Conservation (phyloP, 805 yeast species). For the Phaffomyces antillensis region DNA sequence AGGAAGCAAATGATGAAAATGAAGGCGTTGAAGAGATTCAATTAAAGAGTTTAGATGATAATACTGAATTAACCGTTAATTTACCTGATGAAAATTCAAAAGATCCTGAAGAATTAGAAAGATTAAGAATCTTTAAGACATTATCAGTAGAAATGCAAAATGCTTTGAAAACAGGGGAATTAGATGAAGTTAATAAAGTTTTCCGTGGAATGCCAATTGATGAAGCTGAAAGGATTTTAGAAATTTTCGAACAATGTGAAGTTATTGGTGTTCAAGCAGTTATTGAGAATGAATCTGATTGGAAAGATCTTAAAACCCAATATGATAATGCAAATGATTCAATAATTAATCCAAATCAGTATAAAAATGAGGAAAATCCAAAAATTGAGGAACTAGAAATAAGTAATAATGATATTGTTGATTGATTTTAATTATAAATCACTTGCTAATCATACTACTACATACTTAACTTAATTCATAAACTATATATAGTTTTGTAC, state of each 20-base stretch:
- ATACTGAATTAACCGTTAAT: constrained; percentile 62
- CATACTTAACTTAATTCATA: too few species aligned
- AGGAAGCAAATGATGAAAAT: constrained; percentile 43
- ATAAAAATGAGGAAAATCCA: constrained; percentile 8
- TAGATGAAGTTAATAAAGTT: constrained; percentile 78
- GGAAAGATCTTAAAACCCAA: constrained; percentile 45
- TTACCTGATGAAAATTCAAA: constrained; percentile 52
- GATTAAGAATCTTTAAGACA: constrained; percentile 49
- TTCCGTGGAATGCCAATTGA: constrained; percentile 65
- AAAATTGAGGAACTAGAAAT: constrained; percentile 15
- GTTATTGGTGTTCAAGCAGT: constrained; percentile 77
- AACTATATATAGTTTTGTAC: too few species aligned
- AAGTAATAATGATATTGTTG: constrained; percentile 29
- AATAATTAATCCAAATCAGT: background rate
- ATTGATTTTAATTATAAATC: constrained; percentile 15
- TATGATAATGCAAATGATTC: constrained; percentile 21
- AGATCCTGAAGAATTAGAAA: constrained; percentile 34
- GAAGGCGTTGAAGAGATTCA: constrained; percentile 65
- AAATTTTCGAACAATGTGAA: constrained; percentile 68
- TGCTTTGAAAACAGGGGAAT: constrained; percentile 64
- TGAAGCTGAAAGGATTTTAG: constrained; percentile 76
- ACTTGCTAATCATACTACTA: background rate
- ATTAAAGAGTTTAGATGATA: constrained; percentile 80
- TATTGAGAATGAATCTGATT: constrained; percentile 66
- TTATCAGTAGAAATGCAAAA: constrained; percentile 57